Percentiles rank a stretch among this genome's conserved stretches.
These are phyloP conservation scores for Cenchrus purpureus DNA, from an alignment of 176 grass and related monocot species.

Conservation along the genomic window DNA sequence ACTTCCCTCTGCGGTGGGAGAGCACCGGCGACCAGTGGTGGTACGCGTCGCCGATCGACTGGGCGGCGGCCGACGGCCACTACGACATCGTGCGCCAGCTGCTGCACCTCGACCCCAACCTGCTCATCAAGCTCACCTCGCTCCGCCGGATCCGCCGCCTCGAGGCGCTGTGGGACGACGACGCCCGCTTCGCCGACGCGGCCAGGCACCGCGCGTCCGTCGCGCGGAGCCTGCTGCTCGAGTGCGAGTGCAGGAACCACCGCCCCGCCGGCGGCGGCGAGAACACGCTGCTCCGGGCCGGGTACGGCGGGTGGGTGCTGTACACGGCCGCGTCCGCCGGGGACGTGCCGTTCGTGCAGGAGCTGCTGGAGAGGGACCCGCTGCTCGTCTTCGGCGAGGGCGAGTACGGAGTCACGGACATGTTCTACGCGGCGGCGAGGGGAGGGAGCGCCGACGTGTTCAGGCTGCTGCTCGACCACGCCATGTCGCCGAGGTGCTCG, in stretches of 20 bases:
- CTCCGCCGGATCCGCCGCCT: constrained; percentile 89
- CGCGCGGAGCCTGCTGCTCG: constrained; percentile 59
- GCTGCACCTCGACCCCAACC: constrained; percentile 85
- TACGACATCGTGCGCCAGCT: constrained; percentile 91
- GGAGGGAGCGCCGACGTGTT: constrained; percentile 59
- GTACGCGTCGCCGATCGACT: constrained; percentile 96
- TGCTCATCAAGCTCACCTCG: constrained; percentile 98
- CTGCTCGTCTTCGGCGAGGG: constrained; percentile 92
- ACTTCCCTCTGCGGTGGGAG: constrained; percentile 98
- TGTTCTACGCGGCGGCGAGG: constrained; percentile 83
- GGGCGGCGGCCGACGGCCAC: constrained; percentile 87
- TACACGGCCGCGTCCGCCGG: constrained; percentile 87
- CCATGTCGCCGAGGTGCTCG: constrained; percentile 66
- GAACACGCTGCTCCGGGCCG: constrained; percentile 82
- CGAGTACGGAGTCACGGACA: constrained; percentile 94
- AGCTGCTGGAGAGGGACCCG: constrained; percentile 74
- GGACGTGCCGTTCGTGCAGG: constrained; percentile 64
- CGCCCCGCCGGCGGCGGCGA: constrained; percentile 24
- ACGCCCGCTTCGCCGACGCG: constrained; percentile 57
- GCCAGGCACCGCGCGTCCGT: constrained; percentile 62
- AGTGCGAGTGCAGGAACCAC: constrained; percentile 76
- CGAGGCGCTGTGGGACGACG: constrained; percentile 91
- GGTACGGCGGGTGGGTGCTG: constrained; percentile 94
- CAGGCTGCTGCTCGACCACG: constrained; percentile 70
- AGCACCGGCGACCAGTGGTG: constrained; percentile 99